phyloP scores from a whole-genome alignment of 2,329 filamentous ascomycete genomes.

The Coniochaeta sp. region DNA sequence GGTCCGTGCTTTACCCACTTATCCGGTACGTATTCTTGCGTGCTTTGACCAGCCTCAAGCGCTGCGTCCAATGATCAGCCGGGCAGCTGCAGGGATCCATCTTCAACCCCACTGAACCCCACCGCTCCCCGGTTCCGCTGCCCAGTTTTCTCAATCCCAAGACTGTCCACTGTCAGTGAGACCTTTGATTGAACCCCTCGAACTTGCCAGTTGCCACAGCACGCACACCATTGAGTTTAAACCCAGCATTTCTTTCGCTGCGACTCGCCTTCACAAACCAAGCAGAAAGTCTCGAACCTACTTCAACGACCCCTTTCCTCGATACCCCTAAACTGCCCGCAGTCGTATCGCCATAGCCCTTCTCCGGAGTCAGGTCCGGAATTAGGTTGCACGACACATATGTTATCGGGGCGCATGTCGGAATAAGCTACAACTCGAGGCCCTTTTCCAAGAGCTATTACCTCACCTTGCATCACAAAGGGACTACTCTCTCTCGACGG shows the following conservation, averaged over 20 bases:
- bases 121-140: neutral
- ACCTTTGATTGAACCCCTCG: constrained; percentile 1
- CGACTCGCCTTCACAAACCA: neutral
- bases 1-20: no score
- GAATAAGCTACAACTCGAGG: neutral
- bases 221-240: no score
- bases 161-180: neutral
- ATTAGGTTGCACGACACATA: neutral
- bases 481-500: neutral
- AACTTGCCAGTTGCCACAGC: no score
- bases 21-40: no score
- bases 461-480: neutral
- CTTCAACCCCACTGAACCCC: neutral
- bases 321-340: neutral
- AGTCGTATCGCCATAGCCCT: neutral
- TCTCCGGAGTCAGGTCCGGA: neutral
- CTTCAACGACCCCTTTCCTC: neutral
- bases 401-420: neutral
- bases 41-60: neutral
- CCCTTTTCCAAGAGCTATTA: neutral
- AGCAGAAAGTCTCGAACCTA: neutral
- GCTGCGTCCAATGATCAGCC: neutral
- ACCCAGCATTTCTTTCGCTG: neutral
- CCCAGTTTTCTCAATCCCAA: constrained; percentile 1
- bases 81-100: neutral